Conservation (phyloP, 306 rosid genomes). For the Trichosanthes truncata region DNA sequence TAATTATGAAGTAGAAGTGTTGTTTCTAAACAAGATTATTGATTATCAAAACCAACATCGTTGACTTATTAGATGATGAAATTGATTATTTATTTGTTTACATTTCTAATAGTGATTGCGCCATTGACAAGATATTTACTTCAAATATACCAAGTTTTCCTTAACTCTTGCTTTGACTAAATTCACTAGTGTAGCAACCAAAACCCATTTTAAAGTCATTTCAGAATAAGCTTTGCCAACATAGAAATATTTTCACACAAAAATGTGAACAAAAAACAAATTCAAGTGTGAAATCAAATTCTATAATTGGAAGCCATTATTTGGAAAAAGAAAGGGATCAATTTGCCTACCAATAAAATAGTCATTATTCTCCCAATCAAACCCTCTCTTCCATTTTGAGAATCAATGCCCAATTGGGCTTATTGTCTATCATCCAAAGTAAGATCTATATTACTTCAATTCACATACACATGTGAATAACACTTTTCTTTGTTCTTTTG, state of each 20-base stretch:
- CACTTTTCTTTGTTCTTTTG: background rate
- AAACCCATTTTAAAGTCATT: too few species aligned
- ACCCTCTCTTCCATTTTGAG: background rate
- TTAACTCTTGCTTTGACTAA: too few species aligned
- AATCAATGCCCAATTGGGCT: background rate
- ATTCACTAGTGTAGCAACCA: too few species aligned
- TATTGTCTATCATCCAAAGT: background rate
- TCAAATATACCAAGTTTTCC: too few species aligned
- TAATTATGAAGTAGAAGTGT: too few species aligned
- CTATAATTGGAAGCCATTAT: background rate
- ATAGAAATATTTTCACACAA: background rate
- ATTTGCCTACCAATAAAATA: background rate
- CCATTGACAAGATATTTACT: too few species aligned
- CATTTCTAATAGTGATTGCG: too few species aligned
- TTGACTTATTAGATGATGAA: too few species aligned
- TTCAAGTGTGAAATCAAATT: background rate
- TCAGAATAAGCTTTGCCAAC: background rate
- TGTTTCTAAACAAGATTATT: too few species aligned
- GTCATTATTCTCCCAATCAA: background rate
- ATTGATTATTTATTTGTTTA: too few species aligned
- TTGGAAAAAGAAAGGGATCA: background rate
- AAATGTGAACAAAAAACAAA: background rate
- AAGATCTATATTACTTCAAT: background rate
- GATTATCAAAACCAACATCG: too few species aligned
- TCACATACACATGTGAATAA: constrained; percentile 3